Conservation (phyloP, 2,329 filamentous ascomycete species). For the Sporothrix humicola region DNA sequence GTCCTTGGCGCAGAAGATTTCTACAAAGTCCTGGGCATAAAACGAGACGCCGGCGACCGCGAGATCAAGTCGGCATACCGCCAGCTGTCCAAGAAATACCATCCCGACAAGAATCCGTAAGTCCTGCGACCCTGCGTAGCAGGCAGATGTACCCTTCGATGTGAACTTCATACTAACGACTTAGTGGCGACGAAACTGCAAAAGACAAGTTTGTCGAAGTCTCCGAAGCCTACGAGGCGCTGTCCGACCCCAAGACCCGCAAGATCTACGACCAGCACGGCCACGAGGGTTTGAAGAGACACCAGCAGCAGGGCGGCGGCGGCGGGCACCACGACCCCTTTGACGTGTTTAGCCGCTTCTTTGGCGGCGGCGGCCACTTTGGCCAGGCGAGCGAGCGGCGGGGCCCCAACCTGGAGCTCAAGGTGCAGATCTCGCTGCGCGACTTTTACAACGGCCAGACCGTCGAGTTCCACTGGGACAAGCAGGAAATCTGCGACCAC, state of each 20-base stretch:
- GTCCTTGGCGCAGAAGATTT: constrained; percentile 71
- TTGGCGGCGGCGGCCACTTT: constrained; percentile 87
- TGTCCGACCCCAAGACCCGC: constrained; percentile 78
- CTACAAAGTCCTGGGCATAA: constrained; percentile 82
- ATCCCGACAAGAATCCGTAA: constrained; percentile 97
- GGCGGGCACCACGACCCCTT: constrained; percentile 81
- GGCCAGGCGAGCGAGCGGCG: constrained; percentile 73
- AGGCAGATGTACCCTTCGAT: too few relatives aligned
- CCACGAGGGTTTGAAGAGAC: constrained; percentile 86
- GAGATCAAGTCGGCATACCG: constrained; percentile 95
- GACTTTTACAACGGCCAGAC: constrained; percentile 93
- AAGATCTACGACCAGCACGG: constrained; percentile 94
- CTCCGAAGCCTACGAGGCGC: constrained; percentile 92
- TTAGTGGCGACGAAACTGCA: constrained; percentile 75
- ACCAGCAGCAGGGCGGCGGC: constrained; percentile 71
- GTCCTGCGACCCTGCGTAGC: constrained; percentile 43
- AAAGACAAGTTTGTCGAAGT: constrained; percentile 92
- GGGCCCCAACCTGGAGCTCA: constrained; percentile 88
- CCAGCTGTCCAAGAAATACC: constrained; percentile 89
- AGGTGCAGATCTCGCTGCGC: constrained; percentile 76
- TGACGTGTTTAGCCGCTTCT: constrained; percentile 95
- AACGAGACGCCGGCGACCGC: constrained; percentile 78
- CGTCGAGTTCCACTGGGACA: constrained; percentile 88
- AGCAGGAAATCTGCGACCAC: constrained; percentile 91
- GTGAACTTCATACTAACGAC: too few relatives aligned